Conservation (phyloP, 352 stramenopile species). For the Globisporangium spinosum region DNA sequence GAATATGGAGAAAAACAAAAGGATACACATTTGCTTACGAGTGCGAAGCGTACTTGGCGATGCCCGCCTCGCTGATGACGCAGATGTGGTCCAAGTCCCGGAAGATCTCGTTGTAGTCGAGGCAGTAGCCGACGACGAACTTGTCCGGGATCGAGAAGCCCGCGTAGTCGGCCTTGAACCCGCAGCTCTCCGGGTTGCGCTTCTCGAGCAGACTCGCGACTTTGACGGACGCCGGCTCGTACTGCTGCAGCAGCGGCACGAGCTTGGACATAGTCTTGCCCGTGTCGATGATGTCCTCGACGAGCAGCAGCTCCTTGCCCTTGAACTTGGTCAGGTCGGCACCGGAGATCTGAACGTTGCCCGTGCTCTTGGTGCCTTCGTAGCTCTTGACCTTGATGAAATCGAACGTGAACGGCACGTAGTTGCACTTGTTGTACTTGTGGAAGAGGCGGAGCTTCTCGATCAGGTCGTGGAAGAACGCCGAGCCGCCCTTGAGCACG, state of each 20-base stretch:
- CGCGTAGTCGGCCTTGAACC: slow-evolving; percentile 93
- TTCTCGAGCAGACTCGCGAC: slow-evolving; percentile 94
- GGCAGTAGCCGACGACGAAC: slow-evolving; percentile 94
- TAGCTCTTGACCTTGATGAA: slow-evolving; percentile 96
- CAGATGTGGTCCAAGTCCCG: slow-evolving; percentile 95
- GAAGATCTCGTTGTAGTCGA: slow-evolving; percentile 98
- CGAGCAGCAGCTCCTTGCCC: slow-evolving; percentile 91
- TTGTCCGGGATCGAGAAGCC: slow-evolving; percentile 96
- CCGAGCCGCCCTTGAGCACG: slow-evolving; percentile 88
- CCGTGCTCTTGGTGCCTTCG: slow-evolving; percentile 87
- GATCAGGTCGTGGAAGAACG: slow-evolving; percentile 89
- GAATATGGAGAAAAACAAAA: background rate
- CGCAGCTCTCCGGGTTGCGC: slow-evolving; percentile 83
- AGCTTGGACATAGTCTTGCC: slow-evolving; percentile 92
- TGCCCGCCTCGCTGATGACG: slow-evolving; percentile 91
- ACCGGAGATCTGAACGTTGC: slow-evolving; percentile 90
- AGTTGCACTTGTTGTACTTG: slow-evolving; percentile 87
- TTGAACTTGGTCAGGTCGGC: slow-evolving; percentile 84
- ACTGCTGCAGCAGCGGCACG: slow-evolving; percentile 80
- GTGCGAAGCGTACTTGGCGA: slow-evolving; percentile 76
- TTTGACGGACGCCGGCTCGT: slow-evolving; percentile 79
- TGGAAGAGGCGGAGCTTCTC: slow-evolving; percentile 80
- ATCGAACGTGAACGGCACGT: slow-evolving; percentile 92
- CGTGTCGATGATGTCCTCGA: slow-evolving; percentile 98
- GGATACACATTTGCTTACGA: slow-evolving; percentile 23